Conservation (phyloP, 306 rosid genomes). For the Morella rubra region DNA sequence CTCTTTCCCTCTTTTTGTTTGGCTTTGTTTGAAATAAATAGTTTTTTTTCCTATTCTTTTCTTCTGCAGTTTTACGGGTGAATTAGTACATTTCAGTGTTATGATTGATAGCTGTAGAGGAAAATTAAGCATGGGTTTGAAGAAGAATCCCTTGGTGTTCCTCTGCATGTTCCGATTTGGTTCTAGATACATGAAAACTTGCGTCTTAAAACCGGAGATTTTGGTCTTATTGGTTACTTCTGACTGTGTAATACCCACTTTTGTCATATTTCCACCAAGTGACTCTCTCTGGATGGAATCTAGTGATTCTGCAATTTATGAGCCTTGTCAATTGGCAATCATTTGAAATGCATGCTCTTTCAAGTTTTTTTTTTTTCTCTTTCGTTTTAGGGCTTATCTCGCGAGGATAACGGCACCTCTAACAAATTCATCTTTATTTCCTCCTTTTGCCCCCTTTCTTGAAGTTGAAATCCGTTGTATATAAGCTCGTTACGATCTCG, state of each 20-base stretch:
- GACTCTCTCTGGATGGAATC: slow-evolving; percentile 6
- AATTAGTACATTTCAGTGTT: slow-evolving; percentile 14
- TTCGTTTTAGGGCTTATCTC: neutral
- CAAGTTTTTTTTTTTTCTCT: neutral
- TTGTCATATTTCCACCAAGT: neutral
- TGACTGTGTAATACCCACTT: neutral
- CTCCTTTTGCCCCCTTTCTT: no score
- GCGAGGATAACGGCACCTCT: no score
- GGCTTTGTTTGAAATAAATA: neutral
- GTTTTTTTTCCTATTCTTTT: neutral
- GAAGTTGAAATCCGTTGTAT: neutral
- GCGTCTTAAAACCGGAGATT: slow-evolving; percentile 9
- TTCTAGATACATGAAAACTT: slow-evolving; percentile 1
- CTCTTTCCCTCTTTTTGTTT: neutral
- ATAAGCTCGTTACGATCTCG: slow-evolving; percentile 8
- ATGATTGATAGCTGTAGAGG: slow-evolving; percentile 18
- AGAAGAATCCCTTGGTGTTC: slow-evolving; percentile 21
- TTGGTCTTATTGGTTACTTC: neutral
- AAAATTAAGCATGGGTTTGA: slow-evolving; percentile 14
- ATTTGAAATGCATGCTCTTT: no score
- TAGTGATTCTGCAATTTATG: slow-evolving; percentile 9
- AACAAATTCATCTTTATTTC: no score
- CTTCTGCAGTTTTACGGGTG: neutral
- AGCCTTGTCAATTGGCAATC: neutral
- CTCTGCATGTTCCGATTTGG: slow-evolving; percentile 40